These are phyloP conservation scores for Backusella parvicylindrica DNA, from an alignment of 192 early-diverging fungal genomes.

Conservation along the genomic window DNA sequence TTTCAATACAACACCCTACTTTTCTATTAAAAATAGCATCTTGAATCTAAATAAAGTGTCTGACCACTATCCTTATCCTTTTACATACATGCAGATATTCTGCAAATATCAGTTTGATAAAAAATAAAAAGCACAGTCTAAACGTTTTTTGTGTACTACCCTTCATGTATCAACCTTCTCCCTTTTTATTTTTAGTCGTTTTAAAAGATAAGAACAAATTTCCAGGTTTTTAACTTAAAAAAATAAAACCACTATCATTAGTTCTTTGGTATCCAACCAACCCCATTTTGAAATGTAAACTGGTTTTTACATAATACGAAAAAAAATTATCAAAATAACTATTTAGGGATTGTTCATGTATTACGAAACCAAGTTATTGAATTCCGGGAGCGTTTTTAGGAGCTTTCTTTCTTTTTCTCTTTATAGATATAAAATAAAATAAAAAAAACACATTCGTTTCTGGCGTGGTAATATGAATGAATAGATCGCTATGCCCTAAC, in stretches of 20 bases:
- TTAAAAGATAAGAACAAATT: background rate
- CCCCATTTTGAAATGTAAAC: background rate
- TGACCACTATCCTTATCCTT: background rate
- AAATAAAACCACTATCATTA: background rate
- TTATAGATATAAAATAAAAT: too few species aligned
- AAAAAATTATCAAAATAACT: background rate
- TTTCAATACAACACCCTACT: background rate
- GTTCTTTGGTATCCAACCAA: background rate
- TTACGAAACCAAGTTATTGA: background rate
- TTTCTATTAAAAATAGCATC: background rate
- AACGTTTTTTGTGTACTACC: background rate
- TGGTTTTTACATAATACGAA: background rate
- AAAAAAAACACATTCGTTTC: background rate
- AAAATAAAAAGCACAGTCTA: background rate
- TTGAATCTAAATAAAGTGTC: background rate
- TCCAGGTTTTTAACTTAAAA: background rate
- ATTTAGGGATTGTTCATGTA: background rate
- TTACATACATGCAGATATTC: background rate
- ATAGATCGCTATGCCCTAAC: background rate
- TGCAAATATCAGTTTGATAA: background rate
- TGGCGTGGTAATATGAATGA: background rate
- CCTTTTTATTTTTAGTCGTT: background rate
- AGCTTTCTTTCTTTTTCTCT: background rate
- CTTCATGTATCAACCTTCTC: background rate
- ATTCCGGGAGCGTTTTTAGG: background rate